phyloP scores from a whole-genome alignment of 148 eudicot genomes.

The Polygonum maritimum region DNA sequence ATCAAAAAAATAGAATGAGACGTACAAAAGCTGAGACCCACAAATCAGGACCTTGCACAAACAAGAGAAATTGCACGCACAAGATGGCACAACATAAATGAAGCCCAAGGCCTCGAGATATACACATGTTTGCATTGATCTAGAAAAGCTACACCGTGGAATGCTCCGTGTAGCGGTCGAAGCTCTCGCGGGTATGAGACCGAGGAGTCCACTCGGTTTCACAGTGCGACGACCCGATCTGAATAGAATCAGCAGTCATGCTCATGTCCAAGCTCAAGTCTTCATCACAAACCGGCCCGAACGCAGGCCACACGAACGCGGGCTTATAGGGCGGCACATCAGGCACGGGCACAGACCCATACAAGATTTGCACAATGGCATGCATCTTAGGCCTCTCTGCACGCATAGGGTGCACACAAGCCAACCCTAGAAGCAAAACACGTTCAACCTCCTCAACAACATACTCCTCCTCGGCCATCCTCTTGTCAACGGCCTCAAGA shows the following conservation, averaged over 20 bases:
- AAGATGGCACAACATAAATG: neutral
- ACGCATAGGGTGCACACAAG: conserved; percentile 67
- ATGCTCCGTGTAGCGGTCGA: neutral
- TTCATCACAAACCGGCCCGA: conserved; percentile 23
- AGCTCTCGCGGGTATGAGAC: conserved; percentile 11
- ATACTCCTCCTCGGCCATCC: conserved; percentile 32
- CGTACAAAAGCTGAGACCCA: neutral
- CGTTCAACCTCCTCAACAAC: conserved; percentile 49
- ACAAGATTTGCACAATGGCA: conserved; percentile 44
- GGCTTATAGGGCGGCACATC: conserved; percentile 63
- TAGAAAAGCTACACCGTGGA: neutral
- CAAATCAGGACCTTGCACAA: neutral
- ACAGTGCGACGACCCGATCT: neutral
- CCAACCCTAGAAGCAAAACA: conserved; percentile 54
- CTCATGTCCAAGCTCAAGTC: conserved; percentile 14
- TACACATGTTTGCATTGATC: neutral
- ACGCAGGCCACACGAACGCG: conserved; percentile 59
- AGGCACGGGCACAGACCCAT: conserved; percentile 42
- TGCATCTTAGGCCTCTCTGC: conserved; percentile 53
- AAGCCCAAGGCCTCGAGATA: neutral
- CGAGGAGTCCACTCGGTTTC: conserved; percentile 32
- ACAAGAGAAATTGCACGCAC: neutral
- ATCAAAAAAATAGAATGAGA: too few species aligned
- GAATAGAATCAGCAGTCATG: conserved; percentile 13
- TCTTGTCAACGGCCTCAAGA: conserved; percentile 47